Conservation (phyloP, 352 stramenopile genomes). For the Globisporangium nunn region DNA sequence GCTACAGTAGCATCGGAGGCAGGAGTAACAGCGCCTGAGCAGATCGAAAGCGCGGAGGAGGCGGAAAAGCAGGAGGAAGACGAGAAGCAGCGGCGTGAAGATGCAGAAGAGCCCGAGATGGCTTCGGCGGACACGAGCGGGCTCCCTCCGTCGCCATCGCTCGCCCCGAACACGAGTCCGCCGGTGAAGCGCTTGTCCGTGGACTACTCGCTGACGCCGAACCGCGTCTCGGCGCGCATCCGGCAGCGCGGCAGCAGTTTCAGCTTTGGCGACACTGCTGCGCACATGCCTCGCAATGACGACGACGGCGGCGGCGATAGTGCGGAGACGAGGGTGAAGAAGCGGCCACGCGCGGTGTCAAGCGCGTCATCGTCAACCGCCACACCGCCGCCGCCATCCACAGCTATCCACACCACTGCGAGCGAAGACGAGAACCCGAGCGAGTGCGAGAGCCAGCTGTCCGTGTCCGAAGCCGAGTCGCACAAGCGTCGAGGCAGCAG, state of each 20-base stretch:
- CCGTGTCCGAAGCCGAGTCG: constrained; percentile 38
- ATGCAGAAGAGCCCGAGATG: not conserved
- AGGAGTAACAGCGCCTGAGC: not conserved
- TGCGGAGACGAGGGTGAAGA: constrained; percentile 13
- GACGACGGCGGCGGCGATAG: constrained; percentile 11
- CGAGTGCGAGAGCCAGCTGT: constrained; percentile 52
- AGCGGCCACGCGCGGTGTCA: constrained; percentile 24
- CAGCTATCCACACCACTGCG: constrained; percentile 9
- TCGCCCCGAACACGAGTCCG: constrained; percentile 10
- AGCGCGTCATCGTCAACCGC: constrained; percentile 17
- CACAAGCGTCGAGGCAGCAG: constrained; percentile 21
- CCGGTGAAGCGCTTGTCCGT: constrained; percentile 6
- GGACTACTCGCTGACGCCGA: constrained; percentile 25
- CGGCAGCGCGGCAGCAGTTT: constrained; percentile 38
- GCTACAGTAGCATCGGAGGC: not conserved
- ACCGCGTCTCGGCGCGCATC: constrained; percentile 44
- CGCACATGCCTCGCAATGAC: not conserved
- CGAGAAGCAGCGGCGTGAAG: not conserved
- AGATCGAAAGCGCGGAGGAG: not conserved
- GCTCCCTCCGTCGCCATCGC: not conserved
- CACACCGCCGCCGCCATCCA: constrained; percentile 2
- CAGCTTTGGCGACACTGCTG: constrained; percentile 29
- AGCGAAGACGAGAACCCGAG: constrained; percentile 38
- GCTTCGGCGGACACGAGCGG: not conserved
- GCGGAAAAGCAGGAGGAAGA: constrained; percentile 1